phyloP scores from a whole-genome alignment of 2,329 filamentous ascomycete species.

The Raffaelea arxii region DNA sequence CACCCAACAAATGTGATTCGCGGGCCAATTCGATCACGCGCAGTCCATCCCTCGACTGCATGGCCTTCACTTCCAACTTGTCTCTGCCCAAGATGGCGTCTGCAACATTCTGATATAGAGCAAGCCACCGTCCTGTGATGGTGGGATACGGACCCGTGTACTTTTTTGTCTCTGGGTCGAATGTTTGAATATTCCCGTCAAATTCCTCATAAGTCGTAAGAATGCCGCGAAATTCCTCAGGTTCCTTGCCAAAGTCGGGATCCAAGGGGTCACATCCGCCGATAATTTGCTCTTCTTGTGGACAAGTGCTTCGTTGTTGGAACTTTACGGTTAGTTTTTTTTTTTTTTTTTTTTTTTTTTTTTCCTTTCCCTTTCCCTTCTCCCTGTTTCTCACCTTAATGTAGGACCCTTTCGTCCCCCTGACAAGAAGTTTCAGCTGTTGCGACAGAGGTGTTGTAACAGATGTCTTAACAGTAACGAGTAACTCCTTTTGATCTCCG shows the following conservation, averaged over 20 bases:
- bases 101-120: neutral
- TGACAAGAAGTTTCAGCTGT: neutral
- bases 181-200: neutral
- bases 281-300: neutral
- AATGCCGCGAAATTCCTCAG: neutral
- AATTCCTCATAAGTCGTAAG: neutral
- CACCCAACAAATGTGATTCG: neutral
- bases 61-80: neutral
- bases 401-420: neutral
- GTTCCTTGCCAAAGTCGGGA: neutral
- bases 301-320: neutral
- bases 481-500: neutral
- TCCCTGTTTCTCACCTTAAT: neutral
- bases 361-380: no score
- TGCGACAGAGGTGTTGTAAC: neutral
- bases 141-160: neutral
- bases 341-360: no score
- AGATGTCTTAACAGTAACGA: neutral
- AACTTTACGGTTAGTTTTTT: neutral
- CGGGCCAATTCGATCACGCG: neutral
- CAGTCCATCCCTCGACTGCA: neutral
- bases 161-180: neutral
- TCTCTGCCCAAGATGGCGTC: neutral
- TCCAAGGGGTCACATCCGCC: neutral
- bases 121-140: neutral